Conservation (phyloP, 2,329 filamentous ascomycete species). For the Cercospora nicotianae region DNA sequence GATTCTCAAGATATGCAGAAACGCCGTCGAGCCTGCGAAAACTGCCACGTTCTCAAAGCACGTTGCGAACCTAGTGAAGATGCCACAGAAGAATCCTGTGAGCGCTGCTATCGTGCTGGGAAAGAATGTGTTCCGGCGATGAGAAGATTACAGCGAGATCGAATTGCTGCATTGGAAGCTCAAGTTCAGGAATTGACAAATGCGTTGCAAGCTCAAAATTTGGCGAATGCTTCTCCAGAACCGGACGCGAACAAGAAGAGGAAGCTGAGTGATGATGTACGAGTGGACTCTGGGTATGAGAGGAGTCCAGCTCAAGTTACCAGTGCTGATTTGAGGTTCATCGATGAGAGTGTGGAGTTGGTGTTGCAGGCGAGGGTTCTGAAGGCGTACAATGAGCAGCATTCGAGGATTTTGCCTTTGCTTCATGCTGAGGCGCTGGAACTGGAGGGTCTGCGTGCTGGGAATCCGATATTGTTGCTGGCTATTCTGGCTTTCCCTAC, state of each 20-base stretch:
- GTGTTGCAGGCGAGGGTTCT: conserved; percentile 3
- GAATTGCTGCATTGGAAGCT: conserved; percentile 19
- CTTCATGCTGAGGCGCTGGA: conserved; percentile 4
- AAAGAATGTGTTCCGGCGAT: conserved; percentile 18
- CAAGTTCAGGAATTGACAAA: conserved; percentile 17
- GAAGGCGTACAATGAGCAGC: conserved; percentile 3
- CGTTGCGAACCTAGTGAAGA: conserved; percentile 14
- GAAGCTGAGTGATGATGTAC: conserved; percentile 1
- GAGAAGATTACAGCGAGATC: conserved; percentile 15
- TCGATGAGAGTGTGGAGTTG: conserved; percentile 8
- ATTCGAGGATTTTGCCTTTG: conserved; percentile 2
- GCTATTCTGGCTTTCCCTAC: conserved; percentile 16
- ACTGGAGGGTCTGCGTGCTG: not conserved
- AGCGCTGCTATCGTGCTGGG: conserved; percentile 14
- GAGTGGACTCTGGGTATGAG: not conserved
- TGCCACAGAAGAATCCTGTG: conserved; percentile 1
- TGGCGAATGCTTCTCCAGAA: not conserved
- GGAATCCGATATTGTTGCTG: conserved; percentile 10
- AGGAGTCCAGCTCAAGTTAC: not conserved
- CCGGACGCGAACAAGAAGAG: conserved; percentile 10
- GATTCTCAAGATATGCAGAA: not conserved
- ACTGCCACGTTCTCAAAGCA: conserved; percentile 19
- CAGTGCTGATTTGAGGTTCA: conserved; percentile 7
- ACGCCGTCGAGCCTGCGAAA: conserved; percentile 19
- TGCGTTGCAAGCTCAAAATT: conserved; percentile 10